Evolutionary conservation across 2,329 filamentous ascomycete species (phyloP), one percentile per base, ranked within the genome.

Genomic region (Talaromyces sp.): DNA sequence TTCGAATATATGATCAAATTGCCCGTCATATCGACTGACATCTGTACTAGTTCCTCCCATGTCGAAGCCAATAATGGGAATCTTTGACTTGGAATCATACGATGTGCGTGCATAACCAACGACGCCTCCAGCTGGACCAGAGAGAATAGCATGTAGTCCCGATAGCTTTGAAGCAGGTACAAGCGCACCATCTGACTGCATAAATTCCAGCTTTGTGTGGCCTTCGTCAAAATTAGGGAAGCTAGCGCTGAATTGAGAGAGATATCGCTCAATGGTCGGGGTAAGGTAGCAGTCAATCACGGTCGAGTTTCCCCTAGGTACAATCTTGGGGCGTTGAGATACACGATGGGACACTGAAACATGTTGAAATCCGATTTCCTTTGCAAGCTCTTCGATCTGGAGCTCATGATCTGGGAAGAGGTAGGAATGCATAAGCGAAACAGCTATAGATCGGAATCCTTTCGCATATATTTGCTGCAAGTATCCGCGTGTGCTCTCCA

Each of bases 1-100:
- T 74, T 96, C 91, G 61, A 96, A 96, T 1, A 95, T 90, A 64
- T 96, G 91, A 64, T 96, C 91, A 64, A 94, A 94, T 47, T 89
- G 80, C 13, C 91, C 91, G 50, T 88, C 89, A 65, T 93, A 96
- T 48, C 92, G 81, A 36, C 89, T 93, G 10, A 96, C 68, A 70
- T 97, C 92, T 10, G 52, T 55, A 29, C 52, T 55, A 2, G 52
- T 55, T 22, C 52, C 52, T 27, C 52, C 52, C 52, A 55, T 55
- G 16, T 55, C 48, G 10, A 55, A 55, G 2, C 52, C 52, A 11
- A 55, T 29, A 3, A 55, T 30, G 13, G 52, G 52, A 3, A 35
- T 42, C 10, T 30, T 88, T 0, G 89, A 93, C 54, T 88, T 78
- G 0, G 86, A 81, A 61, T 96, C 91, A 67, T 93, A 96, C 1